Evolutionary conservation across 352 stramenopile species (phyloP).

Genomic region (Aphanomyces astaci): DNA sequence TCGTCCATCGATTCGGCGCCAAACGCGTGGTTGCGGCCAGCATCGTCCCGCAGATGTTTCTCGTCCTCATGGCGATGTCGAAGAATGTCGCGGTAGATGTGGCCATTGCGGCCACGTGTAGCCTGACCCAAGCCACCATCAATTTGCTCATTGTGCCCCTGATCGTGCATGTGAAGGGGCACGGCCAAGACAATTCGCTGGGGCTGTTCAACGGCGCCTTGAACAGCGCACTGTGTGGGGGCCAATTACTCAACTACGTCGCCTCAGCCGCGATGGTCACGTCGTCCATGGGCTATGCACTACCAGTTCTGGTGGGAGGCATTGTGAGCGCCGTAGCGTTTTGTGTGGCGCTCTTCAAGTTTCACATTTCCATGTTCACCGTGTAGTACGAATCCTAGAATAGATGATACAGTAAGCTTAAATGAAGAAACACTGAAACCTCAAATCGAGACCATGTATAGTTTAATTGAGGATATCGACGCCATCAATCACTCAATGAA

Average conservation of each 20-base stretch:
- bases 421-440: too few species aligned
- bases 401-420: too few species aligned
- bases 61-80: slow-evolving; percentile 49
- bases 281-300: slow-evolving; percentile 47
- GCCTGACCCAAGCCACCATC: slow-evolving; percentile 37
- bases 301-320: slow-evolving; percentile 61
- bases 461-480: too few species aligned
- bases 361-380: too few species aligned
- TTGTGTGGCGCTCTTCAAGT: slow-evolving; percentile 28
- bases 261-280: slow-evolving; percentile 48
- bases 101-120: slow-evolving; percentile 36
- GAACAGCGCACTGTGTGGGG: slow-evolving; percentile 65
- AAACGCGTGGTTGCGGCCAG: slow-evolving; percentile 36
- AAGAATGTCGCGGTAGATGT: slow-evolving; percentile 38
- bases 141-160: not conserved
- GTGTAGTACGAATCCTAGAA: too few species aligned
- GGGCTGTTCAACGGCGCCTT: slow-evolving; percentile 66
- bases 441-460: too few species aligned
- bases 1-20: slow-evolving; percentile 37
- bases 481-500: too few species aligned
- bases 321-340: slow-evolving; percentile 47
- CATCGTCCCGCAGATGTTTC: slow-evolving; percentile 39
- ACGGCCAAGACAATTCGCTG: slow-evolving; percentile 29
- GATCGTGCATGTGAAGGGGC: slow-evolving; percentile 9
- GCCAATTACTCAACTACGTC: slow-evolving; percentile 66